Evolutionary conservation across 2,329 filamentous ascomycete species (phyloP).

Genomic region (Phyllosticta citribraziliensis): DNA sequence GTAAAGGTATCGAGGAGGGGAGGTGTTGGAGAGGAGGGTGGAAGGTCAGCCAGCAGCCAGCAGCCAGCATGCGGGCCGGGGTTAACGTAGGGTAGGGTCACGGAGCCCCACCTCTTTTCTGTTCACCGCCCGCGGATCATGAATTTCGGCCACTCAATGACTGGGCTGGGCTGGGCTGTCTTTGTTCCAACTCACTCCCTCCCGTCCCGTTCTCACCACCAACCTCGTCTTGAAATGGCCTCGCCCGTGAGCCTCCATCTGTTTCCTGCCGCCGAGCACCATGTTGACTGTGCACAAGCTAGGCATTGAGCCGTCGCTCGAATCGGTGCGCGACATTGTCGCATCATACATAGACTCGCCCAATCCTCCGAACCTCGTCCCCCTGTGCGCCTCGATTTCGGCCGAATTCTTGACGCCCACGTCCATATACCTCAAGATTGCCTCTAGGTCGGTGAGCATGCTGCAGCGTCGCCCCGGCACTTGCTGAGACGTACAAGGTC

Average conservation of each 20-base stretch:
- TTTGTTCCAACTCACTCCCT: background rate
- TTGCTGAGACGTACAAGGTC: constrained; percentile 29
- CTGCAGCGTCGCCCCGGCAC: background rate
- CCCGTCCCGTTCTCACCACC: no score
- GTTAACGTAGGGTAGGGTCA: no score
- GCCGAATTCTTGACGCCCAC: constrained; percentile 91
- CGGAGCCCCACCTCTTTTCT: background rate
- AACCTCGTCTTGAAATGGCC: background rate
- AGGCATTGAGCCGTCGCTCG: constrained; percentile 48
- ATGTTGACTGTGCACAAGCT: constrained; percentile 3
- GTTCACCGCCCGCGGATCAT: background rate
- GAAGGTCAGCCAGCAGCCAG: no score
- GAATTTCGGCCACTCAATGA: background rate
- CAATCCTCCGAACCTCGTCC: constrained; percentile 66
- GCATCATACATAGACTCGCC: constrained; percentile 39
- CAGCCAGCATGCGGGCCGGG: background rate
- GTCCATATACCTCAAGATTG: constrained; percentile 88
- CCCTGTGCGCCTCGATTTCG: constrained; percentile 72
- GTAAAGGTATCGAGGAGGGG: no score
- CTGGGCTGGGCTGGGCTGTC: background rate
- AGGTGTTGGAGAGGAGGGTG: background rate
- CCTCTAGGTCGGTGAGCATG: constrained; percentile 50
- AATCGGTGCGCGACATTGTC: constrained; percentile 49
- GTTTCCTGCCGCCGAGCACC: background rate
- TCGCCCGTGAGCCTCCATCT: constrained; percentile 2